phyloP scores from a whole-genome alignment of 768 basidiomycete genomes.

The Psilocybe azurescens region DNA sequence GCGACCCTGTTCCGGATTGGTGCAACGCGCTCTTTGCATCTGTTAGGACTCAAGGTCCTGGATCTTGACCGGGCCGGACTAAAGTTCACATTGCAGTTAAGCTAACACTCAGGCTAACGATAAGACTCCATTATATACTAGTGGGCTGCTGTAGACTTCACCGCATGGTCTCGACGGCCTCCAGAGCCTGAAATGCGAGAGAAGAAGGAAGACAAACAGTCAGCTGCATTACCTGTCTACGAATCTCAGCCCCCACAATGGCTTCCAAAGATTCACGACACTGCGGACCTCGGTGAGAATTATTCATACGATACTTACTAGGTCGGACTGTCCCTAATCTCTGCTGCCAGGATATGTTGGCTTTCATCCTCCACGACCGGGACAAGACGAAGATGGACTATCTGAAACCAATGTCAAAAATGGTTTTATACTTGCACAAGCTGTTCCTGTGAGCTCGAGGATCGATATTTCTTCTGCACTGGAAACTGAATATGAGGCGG shows the following conservation, averaged over 20 bases:
- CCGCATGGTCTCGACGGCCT: constrained; percentile 24
- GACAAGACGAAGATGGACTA: constrained; percentile 77
- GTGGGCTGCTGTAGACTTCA: constrained; percentile 6
- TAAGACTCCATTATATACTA: not conserved
- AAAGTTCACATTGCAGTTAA: not conserved
- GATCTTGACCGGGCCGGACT: not conserved
- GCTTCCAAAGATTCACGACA: constrained; percentile 69
- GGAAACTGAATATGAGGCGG: not conserved
- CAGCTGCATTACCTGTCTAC: constrained; percentile 52
- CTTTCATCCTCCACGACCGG: constrained; percentile 75
- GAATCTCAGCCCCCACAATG: constrained; percentile 73
- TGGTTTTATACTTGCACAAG: constrained; percentile 59
- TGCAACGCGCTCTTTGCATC: not conserved
- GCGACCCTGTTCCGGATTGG: not conserved
- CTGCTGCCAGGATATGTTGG: constrained; percentile 67
- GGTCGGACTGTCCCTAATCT: not conserved
- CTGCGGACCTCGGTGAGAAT: constrained; percentile 71
- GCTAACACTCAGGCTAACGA: not conserved
- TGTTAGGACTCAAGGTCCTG: not conserved
- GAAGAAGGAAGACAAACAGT: constrained; percentile 35
- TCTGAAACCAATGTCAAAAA: constrained; percentile 67
- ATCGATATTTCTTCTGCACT: not conserved
- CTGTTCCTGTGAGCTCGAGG: constrained; percentile 59
- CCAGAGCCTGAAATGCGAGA: constrained; percentile 35
- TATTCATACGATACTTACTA: not conserved